A percentile compares a stretch with the other conserved stretches of the same genome.
Conservation (phyloP, 257 asterid genomes). For the Scutellaria baicalensis region DNA sequence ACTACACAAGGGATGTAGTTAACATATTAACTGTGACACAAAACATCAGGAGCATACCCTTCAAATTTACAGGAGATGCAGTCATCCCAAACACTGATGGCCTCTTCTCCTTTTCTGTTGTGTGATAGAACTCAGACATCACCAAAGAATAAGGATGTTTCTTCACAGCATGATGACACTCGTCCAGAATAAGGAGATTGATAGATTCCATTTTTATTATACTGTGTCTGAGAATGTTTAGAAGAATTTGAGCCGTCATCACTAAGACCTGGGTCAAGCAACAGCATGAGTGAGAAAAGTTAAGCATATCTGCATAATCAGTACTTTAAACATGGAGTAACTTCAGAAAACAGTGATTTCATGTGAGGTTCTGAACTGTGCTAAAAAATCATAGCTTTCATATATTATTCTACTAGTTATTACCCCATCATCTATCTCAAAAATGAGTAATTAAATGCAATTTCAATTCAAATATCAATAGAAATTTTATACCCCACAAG, state of each 20-base stretch:
- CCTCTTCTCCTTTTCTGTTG: conserved; percentile 80
- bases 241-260: conserved; percentile 98
- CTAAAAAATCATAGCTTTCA: background rate
- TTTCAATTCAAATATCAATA: background rate
- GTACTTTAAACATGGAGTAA: conserved; percentile 1
- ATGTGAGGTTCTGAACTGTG: background rate
- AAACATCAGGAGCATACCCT: conserved; percentile 49
- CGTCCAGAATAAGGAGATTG: conserved; percentile 88
- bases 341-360: background rate
- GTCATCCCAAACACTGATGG: conserved; percentile 99
- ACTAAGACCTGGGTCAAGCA: conserved; percentile 75
- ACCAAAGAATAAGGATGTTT: conserved; percentile 97
- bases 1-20: background rate
- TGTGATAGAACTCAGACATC: conserved; percentile 98
- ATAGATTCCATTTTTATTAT: conserved; percentile 93
- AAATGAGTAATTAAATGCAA: background rate
- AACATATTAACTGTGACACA: conserved; percentile 13
- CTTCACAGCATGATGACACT: conserved; percentile 99
- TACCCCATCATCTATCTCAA: background rate
- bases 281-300: conserved; percentile 8
- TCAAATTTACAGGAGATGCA: conserved; percentile 98
- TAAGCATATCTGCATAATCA: conserved; percentile 8
- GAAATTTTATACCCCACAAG: background rate
- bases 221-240: conserved; percentile 95
- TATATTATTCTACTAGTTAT: background rate